Evolutionary conservation across 371 early-diverging fungal genomes (phyloP).

Genomic region (Mortierella sp.): DNA sequence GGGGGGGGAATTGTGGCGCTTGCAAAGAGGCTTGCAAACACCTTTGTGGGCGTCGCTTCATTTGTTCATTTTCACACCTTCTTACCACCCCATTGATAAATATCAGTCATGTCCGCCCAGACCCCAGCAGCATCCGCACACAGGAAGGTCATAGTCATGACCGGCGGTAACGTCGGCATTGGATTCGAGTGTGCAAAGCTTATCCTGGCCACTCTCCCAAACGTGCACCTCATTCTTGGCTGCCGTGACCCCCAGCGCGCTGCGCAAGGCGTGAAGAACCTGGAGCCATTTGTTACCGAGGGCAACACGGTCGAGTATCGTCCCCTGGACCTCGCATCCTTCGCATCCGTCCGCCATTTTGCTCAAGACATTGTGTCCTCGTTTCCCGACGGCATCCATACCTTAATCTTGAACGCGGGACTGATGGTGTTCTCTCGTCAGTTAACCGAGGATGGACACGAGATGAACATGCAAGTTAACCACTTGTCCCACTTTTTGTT

Average conservation of each 20-base stretch:
- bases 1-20: no score
- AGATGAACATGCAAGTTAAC: slow-evolving; percentile 54
- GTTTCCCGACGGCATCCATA: slow-evolving; percentile 38
- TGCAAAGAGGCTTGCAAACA: no score
- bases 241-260: slow-evolving; percentile 33
- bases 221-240: slow-evolving; percentile 44
- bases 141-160: slow-evolving; percentile 40
- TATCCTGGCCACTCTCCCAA: slow-evolving; percentile 24
- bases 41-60: no score
- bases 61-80: no score
- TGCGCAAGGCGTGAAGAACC: slow-evolving; percentile 19
- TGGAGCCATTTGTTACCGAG: slow-evolving; percentile 13
- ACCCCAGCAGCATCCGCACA: background rate
- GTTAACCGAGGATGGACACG: slow-evolving; percentile 50
- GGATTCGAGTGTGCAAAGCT: slow-evolving; percentile 40
- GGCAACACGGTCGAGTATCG: slow-evolving; percentile 27
- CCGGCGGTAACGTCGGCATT: slow-evolving; percentile 49
- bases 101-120: background rate
- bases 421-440: slow-evolving; percentile 29
- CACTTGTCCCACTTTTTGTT: slow-evolving; percentile 57
- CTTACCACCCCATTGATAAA: no score
- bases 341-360: slow-evolving; percentile 37
- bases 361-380: slow-evolving; percentile 30
- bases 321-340: slow-evolving; percentile 36
- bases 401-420: slow-evolving; percentile 47